Base-by-base conservation (phyloP, 2,329 filamentous ascomycete species). In the Aspergillus ochraceoroseus region DNA sequence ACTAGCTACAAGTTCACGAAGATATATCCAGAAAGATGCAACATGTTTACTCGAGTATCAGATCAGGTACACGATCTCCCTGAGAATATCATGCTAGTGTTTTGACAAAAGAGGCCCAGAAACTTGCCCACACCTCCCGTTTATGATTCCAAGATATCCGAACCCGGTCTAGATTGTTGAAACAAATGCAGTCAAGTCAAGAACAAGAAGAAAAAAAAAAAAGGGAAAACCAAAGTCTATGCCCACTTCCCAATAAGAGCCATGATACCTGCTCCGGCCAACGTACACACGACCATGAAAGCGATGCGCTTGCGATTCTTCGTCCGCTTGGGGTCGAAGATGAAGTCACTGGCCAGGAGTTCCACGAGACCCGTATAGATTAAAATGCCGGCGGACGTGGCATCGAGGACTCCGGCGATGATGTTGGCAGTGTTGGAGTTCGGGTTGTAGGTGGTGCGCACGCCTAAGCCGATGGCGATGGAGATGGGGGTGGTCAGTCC, bases 181-280 rank as follows among this genome's bases (percentile, higher is more conserved):
- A n/a, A n/a, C n/a, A n/a, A n/a, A n/a, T n/a, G n/a, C n/a, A n/a
- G n/a, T n/a, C n/a, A n/a, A n/a, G n/a, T n/a, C n/a, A n/a, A n/a
- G n/a, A n/a, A n/a, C n/a, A n/a, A n/a, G n/a, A n/a, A n/a, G n/a
- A n/a, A n/a, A n/a, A n/a, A n/a, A n/a, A 15, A 20, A 25, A 2
- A 11, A 8, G 22, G 2, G 12, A 9, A 25, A 18, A n/a, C n/a
- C n/a, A n/a, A n/a, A n/a, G n/a, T n/a, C 31, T 19, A 71, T 12
- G 71, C 71, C 72, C 72, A 75, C 48, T 74, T 74, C 3, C 72
- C 72, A 7, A 75, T 52, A 41, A 75, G 45, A 3, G 71, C 70
- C 72, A 75, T 74, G 14, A 73, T 33, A 2, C 58, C 65, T 2
- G 64, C 57, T 7, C 72, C 72, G 15, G 71, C 30, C 9, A 68